Conservation (phyloP, 495 filamentous ascomycete species). For the Pseudoneurospora amorphoporcata region DNA sequence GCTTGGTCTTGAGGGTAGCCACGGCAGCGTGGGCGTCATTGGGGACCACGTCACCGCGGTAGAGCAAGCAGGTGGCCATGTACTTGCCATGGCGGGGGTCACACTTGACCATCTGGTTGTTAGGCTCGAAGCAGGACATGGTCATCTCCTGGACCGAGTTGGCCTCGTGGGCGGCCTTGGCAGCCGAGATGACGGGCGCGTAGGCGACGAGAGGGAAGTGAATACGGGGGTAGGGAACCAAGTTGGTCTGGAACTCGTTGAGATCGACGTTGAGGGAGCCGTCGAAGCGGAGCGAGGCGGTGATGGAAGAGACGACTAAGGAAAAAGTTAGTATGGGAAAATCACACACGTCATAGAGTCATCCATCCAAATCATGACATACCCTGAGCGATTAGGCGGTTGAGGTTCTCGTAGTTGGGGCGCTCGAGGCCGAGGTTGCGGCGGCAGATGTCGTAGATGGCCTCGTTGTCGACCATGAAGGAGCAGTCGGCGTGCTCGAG, state of each 20-base stretch:
- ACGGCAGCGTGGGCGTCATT: conserved; percentile 89
- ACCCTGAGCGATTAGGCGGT: conserved; percentile 96
- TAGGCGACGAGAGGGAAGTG: conserved; percentile 98
- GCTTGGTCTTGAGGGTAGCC: conserved; percentile 93
- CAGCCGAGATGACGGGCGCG: conserved; percentile 83
- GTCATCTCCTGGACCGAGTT: conserved; percentile 84
- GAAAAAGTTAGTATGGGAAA: neutral
- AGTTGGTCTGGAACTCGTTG: conserved; percentile 99
- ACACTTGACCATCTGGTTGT: conserved; percentile 98
- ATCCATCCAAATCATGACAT: conserved; percentile 12
- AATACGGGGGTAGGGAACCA: conserved; percentile 97
- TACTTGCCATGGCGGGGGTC: conserved; percentile 98
- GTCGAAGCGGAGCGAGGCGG: conserved; percentile 95
- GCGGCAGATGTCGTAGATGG: conserved; percentile 98
- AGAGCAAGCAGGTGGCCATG: conserved; percentile 97
- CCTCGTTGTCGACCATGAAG: conserved; percentile 99
- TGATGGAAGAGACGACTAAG: conserved; percentile 94
- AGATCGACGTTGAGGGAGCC: conserved; percentile 98
- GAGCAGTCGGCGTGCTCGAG: conserved; percentile 99
- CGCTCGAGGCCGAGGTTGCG: conserved; percentile 94
- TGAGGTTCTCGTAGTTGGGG: conserved; percentile 95
- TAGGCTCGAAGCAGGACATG: conserved; percentile 74
- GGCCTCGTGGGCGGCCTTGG: conserved; percentile 90
- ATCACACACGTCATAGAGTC: neutral
- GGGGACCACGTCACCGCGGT: conserved; percentile 96